A percentile compares a stretch with the other conserved stretches of the same genome.
Conservation (phyloP, 176 grass and related monocot genomes). For the Otatea glauca region DNA sequence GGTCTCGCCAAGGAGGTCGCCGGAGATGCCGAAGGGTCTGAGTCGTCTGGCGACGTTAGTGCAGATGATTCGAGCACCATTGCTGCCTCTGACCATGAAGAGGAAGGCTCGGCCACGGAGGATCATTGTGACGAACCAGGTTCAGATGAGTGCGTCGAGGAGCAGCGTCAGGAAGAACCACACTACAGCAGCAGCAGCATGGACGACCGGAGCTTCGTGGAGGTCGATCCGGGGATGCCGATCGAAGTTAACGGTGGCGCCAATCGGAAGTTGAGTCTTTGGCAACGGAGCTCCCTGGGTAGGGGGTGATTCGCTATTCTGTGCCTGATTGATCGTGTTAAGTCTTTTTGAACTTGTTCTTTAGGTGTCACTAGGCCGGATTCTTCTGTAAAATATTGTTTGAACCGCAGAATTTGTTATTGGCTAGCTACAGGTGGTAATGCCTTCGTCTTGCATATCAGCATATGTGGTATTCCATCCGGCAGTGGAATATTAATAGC, state of each 20-base stretch:
- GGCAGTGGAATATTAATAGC: no score
- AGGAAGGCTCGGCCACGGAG: neutral
- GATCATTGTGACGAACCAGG: conserved; percentile 3
- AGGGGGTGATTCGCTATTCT: neutral
- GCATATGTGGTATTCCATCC: no score
- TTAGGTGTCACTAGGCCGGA: no score
- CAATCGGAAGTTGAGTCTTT: neutral
- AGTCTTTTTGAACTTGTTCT: neutral
- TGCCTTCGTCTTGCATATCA: no score
- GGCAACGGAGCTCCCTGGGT: neutral
- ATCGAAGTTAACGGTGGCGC: neutral
- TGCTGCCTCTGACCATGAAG: neutral
- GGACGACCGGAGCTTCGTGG: conserved; percentile 38
- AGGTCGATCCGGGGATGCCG: neutral
- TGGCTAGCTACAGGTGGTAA: no score
- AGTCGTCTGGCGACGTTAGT: neutral
- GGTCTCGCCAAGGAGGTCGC: neutral
- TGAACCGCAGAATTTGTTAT: no score
- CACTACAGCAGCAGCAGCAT: neutral
- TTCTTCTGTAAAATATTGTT: no score
- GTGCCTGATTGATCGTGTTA: neutral
- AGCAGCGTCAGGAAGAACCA: neutral
- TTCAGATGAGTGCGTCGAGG: conserved; percentile 7
- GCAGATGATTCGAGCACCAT: neutral
- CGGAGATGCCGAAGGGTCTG: neutral